These are phyloP conservation scores for Pseudonectria buxi DNA, from an alignment of 2,329 filamentous ascomycete species.

Conservation along the genomic window DNA sequence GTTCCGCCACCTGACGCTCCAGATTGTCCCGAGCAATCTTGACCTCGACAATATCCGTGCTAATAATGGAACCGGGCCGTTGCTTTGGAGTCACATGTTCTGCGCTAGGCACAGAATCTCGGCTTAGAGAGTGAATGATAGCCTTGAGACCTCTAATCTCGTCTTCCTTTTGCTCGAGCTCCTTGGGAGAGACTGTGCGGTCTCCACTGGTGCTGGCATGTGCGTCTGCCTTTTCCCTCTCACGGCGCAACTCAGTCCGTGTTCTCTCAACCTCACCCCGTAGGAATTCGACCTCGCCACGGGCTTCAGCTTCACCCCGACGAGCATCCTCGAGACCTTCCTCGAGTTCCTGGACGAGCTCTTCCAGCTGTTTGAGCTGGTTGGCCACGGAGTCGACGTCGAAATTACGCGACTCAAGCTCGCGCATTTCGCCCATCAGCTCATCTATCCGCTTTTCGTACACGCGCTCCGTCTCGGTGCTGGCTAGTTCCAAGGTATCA, in stretches of 20 bases:
- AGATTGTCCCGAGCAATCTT: constrained; percentile 52
- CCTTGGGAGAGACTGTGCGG: constrained; percentile 53
- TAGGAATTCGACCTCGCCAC: constrained; percentile 92
- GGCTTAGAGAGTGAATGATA: constrained; percentile 91
- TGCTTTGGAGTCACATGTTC: constrained; percentile 25
- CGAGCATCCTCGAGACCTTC: constrained; percentile 93
- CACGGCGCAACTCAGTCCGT: constrained; percentile 76
- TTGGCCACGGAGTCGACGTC: constrained; percentile 87
- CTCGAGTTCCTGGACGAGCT: constrained; percentile 92
- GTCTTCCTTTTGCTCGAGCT: constrained; percentile 90
- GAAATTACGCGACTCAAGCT: constrained; percentile 73
- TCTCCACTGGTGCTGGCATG: constrained; percentile 34
- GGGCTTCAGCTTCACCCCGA: constrained; percentile 87
- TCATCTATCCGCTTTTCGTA: constrained; percentile 92
- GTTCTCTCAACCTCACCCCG: constrained; percentile 91
- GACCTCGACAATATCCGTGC: constrained; percentile 23
- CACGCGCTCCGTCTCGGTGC: constrained; percentile 88
- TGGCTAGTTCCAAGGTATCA: constrained; percentile 91
- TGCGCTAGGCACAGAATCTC: constrained; percentile 53
- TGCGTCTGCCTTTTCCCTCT: constrained; percentile 66
- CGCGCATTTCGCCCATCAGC: constrained; percentile 73
- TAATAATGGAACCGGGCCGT: constrained; percentile 30
- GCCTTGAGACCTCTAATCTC: constrained; percentile 96
- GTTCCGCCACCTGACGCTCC: constrained; percentile 72
- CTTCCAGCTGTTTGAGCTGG: constrained; percentile 91